Percentiles rank a stretch among this genome's conserved stretches.
phyloP scores from a whole-genome alignment of 305 asterid species.

The Fraxinus latifolia region DNA sequence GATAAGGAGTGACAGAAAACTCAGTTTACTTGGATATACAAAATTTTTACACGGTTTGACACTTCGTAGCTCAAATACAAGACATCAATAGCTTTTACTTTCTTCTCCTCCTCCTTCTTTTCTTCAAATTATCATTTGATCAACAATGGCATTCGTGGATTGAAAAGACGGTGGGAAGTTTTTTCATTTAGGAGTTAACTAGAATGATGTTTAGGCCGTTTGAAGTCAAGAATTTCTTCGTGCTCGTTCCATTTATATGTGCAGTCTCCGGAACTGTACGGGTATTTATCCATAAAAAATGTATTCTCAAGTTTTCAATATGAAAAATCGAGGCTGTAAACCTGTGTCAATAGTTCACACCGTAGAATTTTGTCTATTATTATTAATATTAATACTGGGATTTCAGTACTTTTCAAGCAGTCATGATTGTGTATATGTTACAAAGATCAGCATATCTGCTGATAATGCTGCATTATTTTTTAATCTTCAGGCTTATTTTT shows the following conservation, averaged over 20 bases:
- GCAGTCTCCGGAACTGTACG: background rate
- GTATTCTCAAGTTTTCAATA: background rate
- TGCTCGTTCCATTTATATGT: background rate
- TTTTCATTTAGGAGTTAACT: conserved; percentile 2
- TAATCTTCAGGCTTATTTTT: background rate
- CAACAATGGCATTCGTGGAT: conserved; percentile 13
- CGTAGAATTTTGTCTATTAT: background rate
- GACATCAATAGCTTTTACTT: conserved; percentile 48
- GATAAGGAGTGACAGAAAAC: conserved; percentile 67
- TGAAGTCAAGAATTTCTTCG: background rate
- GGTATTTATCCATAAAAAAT: background rate
- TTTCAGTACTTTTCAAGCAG: background rate
- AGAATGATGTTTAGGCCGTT: conserved; percentile 3
- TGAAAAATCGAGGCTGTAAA: background rate
- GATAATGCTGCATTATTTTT: background rate
- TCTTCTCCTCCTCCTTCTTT: background rate
- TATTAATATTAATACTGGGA: background rate
- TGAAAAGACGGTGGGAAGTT: background rate
- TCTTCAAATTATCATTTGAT: conserved; percentile 22
- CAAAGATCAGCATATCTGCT: background rate
- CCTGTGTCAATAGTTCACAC: background rate
- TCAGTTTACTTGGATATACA: conserved; percentile 71
- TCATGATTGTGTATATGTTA: background rate
- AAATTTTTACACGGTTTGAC: conserved; percentile 95
- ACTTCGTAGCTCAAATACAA: conserved; percentile 62